Conservation (phyloP, 768 basidiomycete genomes). For the Pleurotus giganteus region DNA sequence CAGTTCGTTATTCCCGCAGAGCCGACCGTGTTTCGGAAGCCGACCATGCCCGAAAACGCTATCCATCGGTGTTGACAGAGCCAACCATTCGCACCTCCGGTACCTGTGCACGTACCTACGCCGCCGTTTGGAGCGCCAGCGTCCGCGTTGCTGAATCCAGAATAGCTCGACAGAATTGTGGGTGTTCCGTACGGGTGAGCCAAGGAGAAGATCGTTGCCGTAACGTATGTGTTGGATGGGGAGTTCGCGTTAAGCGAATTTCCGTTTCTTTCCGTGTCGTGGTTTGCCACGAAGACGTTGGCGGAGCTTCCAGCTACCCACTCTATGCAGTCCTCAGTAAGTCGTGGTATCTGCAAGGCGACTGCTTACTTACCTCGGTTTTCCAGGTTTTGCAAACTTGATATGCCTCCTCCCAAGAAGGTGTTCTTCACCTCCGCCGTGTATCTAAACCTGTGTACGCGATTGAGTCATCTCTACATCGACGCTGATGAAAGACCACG, state of each 20-base stretch:
- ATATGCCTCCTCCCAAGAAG: slow-evolving; percentile 51
- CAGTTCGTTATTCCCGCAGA: slow-evolving; percentile 49
- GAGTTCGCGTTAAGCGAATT: slow-evolving; percentile 57
- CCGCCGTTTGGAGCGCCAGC: slow-evolving; percentile 62
- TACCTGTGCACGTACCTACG: slow-evolving; percentile 47
- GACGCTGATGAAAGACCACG: slow-evolving; percentile 8
- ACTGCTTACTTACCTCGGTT: slow-evolving; percentile 34
- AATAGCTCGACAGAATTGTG: slow-evolving; percentile 59
- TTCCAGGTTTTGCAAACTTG: slow-evolving; percentile 49
- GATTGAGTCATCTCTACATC: not conserved
- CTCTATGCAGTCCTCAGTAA: slow-evolving; percentile 30
- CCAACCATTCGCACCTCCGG: slow-evolving; percentile 57
- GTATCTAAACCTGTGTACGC: slow-evolving; percentile 50
- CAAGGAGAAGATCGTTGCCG: slow-evolving; percentile 61
- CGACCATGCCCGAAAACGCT: slow-evolving; percentile 61
- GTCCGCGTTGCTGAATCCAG: slow-evolving; percentile 42
- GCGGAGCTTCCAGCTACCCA: slow-evolving; percentile 55
- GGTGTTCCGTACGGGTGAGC: slow-evolving; percentile 69
- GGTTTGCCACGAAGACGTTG: slow-evolving; percentile 68
- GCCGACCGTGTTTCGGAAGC: slow-evolving; percentile 61
- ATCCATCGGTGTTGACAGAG: slow-evolving; percentile 64
- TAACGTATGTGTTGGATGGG: slow-evolving; percentile 61
- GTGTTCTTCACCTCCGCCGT: slow-evolving; percentile 49
- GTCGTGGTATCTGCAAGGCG: not conserved
- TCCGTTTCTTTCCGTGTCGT: slow-evolving; percentile 69